Percentiles rank a stretch among this genome's conserved stretches.
Evolutionary conservation across 1,284 basidiomycete genomes (phyloP).

Genomic region (Stygiomarasmius scandens): DNA sequence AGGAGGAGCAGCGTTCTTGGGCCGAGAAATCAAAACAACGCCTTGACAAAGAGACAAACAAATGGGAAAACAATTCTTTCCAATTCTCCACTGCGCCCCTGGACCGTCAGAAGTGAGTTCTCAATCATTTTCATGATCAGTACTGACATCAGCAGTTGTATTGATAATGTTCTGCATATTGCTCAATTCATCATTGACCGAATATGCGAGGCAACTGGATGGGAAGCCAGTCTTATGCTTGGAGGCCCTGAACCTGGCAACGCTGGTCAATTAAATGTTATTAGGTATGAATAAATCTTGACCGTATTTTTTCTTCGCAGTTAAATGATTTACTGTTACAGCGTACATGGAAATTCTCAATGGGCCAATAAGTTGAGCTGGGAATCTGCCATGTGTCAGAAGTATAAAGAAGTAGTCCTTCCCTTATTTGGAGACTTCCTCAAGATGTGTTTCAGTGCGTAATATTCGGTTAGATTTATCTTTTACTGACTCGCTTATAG

Average conservation of each 20-base stretch:
- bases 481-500: no score
- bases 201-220: constrained; percentile 17
- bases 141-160: constrained; percentile 11
- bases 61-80: neutral
- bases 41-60: neutral
- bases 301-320: neutral
- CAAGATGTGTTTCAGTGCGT: neutral
- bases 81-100: neutral
- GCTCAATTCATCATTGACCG: constrained; percentile 17
- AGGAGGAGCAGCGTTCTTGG: neutral
- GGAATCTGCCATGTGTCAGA: constrained; percentile 12
- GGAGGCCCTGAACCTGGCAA: constrained; percentile 22
- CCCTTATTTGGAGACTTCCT: constrained; percentile 13
- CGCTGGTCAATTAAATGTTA: constrained; percentile 17
- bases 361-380: neutral
- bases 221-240: constrained; percentile 13
- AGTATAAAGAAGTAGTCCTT: constrained; percentile 17
- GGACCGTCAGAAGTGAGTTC: neutral
- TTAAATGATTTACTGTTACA: neutral
- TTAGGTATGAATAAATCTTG: constrained; percentile 20
- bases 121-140: neutral
- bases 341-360: neutral
- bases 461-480: no score
- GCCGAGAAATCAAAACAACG: neutral
- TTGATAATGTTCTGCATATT: constrained; percentile 15